Conservation (phyloP, 2,329 filamentous ascomycete genomes). For the Fusarium albosuccineum region DNA sequence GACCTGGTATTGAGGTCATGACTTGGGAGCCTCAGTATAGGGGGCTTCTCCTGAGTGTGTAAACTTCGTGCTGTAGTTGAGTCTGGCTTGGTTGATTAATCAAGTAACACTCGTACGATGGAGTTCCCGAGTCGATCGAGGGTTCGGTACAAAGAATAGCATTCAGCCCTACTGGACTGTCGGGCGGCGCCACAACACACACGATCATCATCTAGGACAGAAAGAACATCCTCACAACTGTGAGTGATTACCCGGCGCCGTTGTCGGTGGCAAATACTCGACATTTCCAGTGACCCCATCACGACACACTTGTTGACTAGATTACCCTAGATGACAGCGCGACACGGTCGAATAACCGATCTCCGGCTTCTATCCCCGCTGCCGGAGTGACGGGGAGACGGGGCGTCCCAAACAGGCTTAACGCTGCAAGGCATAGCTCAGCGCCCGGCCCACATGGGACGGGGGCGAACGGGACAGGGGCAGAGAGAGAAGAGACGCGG, state of each 20-base stretch:
- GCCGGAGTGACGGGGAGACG: constrained; percentile 28
- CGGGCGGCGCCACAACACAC: neutral
- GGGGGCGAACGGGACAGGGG: constrained; percentile 42
- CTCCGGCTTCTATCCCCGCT: constrained; percentile 36
- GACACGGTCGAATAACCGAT: constrained; percentile 16
- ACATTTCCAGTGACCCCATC: no score
- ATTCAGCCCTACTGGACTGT: neutral
- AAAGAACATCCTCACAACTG: no score
- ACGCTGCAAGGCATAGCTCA: constrained; percentile 24
- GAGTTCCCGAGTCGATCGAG: neutral
- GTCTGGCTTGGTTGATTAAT: no score
- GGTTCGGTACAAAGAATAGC: neutral
- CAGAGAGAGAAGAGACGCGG: constrained; percentile 27
- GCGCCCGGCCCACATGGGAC: constrained; percentile 31
- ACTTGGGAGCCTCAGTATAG: no score
- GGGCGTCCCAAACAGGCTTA: constrained; percentile 24
- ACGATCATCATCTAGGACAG: neutral
- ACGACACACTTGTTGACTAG: no score
- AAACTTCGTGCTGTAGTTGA: no score
- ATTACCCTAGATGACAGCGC: constrained; percentile 26
- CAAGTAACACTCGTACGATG: no score
- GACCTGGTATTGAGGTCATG: no score
- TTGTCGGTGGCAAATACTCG: no score
- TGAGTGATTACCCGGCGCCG: no score
- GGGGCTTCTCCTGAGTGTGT: no score